These are phyloP conservation scores for Pseudogymnoascus sp. DNA, from an alignment of 2,329 filamentous ascomycete genomes.

Conservation along the genomic window DNA sequence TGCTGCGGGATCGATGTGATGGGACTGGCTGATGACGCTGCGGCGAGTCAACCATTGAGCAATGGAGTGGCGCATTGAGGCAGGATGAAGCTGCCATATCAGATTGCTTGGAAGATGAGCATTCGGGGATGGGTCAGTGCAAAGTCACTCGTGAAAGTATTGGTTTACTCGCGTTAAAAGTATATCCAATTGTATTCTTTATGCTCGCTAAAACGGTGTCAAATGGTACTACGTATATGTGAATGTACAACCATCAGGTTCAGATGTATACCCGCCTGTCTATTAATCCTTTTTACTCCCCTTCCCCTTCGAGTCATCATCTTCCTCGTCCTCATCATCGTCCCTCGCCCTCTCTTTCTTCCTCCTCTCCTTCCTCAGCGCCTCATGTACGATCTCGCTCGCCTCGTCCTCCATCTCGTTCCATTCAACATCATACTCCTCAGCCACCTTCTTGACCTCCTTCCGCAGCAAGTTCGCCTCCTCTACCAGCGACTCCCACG, in stretches of 20 bases:
- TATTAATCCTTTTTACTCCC: conserved; percentile 14
- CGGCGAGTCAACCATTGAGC: background rate
- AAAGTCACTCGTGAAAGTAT: background rate
- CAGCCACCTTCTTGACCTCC: conserved; percentile 73
- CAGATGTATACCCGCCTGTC: background rate
- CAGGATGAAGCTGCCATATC: background rate
- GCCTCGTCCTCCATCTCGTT: conserved; percentile 68
- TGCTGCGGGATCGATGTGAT: background rate
- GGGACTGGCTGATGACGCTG: background rate
- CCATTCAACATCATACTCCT: conserved; percentile 88
- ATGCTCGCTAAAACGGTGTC: background rate
- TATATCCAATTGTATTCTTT: conserved; percentile 8
- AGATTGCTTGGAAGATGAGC: background rate
- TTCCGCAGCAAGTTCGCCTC: conserved; percentile 69
- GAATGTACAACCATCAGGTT: background rate
- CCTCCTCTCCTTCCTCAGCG: conserved; percentile 44
- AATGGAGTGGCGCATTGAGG: background rate
- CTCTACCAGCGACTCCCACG: conserved; percentile 72
- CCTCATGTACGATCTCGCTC: conserved; percentile 54
- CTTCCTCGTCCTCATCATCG: conserved; percentile 32
- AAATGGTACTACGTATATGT: background rate
- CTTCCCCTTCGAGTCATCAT: conserved; percentile 12
- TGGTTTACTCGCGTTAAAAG: background rate
- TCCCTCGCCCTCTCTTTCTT: conserved; percentile 30
- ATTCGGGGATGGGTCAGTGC: background rate